phyloP scores from a whole-genome alignment of 345 rosid genomes.

The Eucalyptus fibrosa region DNA sequence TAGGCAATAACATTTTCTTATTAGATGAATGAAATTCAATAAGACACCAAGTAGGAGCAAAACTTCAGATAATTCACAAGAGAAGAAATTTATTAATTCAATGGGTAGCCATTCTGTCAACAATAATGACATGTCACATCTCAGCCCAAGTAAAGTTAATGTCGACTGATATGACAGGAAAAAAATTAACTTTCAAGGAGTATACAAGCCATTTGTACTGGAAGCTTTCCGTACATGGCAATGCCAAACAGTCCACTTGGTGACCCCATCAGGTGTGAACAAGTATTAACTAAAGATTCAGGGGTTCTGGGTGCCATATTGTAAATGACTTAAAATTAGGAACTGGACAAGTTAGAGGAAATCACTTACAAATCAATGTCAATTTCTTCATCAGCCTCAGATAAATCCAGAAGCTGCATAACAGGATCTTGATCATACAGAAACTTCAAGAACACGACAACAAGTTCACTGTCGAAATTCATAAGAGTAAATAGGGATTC shows the following conservation, averaged over 20 bases:
- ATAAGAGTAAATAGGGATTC: background rate
- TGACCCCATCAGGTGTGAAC: background rate
- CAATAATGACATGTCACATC: background rate
- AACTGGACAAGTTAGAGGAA: background rate
- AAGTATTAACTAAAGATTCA: background rate
- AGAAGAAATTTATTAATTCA: background rate
- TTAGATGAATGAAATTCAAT: too few species aligned
- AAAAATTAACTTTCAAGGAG: background rate
- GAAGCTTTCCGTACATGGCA: background rate
- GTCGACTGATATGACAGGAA: background rate
- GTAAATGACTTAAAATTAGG: background rate
- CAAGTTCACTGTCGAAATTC: constrained; percentile 67
- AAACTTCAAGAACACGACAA: constrained; percentile 3
- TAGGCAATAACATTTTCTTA: too few species aligned
- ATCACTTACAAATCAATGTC: constrained; percentile 67
- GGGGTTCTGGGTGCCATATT: background rate
- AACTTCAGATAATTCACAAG: background rate
- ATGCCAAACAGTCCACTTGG: background rate
- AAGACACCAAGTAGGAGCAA: too few species aligned
- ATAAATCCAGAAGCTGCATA: constrained; percentile 50
- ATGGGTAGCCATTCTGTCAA: background rate
- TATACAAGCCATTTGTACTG: background rate
- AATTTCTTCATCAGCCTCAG: constrained; percentile 43
- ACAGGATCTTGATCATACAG: constrained; percentile 95
- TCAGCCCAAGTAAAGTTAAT: background rate